Base-by-base conservation (phyloP, 2,329 filamentous ascomycete genomes). In the Fusarium incarnatum region DNA sequence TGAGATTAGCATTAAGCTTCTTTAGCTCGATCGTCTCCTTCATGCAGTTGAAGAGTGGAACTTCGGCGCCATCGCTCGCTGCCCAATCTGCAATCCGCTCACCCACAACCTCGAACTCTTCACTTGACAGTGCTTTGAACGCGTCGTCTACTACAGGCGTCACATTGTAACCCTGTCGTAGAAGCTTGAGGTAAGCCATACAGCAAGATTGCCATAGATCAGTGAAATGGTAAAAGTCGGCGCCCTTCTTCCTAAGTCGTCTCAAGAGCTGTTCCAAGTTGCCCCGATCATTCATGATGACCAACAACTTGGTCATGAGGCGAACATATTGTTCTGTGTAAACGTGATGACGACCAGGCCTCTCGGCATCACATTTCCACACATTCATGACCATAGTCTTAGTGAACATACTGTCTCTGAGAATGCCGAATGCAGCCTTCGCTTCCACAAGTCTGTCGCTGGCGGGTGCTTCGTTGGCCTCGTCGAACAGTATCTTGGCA, bases 341-440 rank as follows among this genome's bases (percentile, higher is more conserved):
- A 40, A 97, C 94, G 75, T 97, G 96, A 78, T 98, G 94, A 20
- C 94, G 88, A 0, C 94, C 94, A 1, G 94, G 86, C 3, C 87
- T 84, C 75, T 98, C 94, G 48, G 92, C 90, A 71, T 97, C 94
- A 40, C 94, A 96, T 73, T 94, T 95, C 94, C 94, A 98, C 6
- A 98, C 94, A 76, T 97, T 95, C 79, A 97, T 90, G 2, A 92
- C 91, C 91, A 97, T 97, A 0, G 94, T 97, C 81, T 97, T 97
- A 41, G 94, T 97, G 72, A 97, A 95, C 87, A 89, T 89, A 66
- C 84, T 87, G 62, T 89, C 87, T 47, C 86, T 81, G 56, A 97
- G 91, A 44, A 97, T 92, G 56, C 89, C 86, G 52, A 94, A 94
- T 16, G 97, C 88, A 57, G 95, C 92, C 75, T 91, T 88, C 72